Evolutionary conservation across 495 filamentous ascomycete species (phyloP).

Genomic region (Neurospora sp.): DNA sequence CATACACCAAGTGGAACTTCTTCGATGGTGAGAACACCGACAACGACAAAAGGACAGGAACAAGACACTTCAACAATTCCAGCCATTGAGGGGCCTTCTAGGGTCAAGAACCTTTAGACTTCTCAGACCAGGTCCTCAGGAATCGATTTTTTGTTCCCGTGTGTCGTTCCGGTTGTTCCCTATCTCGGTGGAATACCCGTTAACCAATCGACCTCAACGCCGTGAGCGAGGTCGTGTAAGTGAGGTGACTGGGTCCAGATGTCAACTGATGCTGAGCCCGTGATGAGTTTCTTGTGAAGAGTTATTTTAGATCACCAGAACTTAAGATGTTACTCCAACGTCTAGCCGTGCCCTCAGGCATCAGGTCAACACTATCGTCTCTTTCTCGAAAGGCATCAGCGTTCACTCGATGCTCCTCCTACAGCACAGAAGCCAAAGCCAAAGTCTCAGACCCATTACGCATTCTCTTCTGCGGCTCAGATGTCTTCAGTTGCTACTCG

Average conservation of each 20-base stretch:
- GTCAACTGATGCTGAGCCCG: background rate
- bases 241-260: background rate
- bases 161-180: background rate
- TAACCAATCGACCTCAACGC: background rate
- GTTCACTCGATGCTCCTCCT: background rate
- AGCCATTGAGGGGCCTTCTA: background rate
- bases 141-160: background rate
- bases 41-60: background rate
- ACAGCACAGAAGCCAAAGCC: background rate
- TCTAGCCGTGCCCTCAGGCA: background rate
- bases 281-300: background rate
- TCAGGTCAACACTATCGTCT: background rate
- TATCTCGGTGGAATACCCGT: background rate
- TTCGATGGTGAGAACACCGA: background rate
- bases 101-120: background rate
- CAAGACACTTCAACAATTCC: background rate
- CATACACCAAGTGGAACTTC: background rate
- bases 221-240: background rate
- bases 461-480: slow-evolving; percentile 95
- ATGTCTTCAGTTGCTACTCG: slow-evolving; percentile 78
- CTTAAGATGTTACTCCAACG: background rate
- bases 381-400: background rate
- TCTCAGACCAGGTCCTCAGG: background rate
- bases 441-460: slow-evolving; percentile 50
- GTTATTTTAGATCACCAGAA: background rate